These are phyloP conservation scores for Russula emetica DNA, from an alignment of 768 basidiomycete genomes.

Conservation along the genomic window DNA sequence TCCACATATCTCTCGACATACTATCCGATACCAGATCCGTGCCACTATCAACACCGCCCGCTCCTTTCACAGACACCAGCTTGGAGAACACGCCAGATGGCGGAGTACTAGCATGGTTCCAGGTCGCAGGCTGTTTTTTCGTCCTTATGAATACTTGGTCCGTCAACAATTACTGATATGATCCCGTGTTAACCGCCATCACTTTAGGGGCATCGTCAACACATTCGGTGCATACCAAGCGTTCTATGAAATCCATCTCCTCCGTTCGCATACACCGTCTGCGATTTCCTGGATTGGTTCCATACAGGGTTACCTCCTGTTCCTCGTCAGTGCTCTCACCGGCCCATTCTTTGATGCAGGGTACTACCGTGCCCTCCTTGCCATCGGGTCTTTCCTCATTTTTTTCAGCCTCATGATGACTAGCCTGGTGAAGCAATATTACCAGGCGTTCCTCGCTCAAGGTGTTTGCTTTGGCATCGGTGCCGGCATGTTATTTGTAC, in stretches of 20 bases:
- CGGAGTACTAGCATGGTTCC: conserved; percentile 24
- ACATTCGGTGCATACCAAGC: conserved; percentile 28
- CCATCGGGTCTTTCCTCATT: conserved; percentile 26
- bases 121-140: conserved; percentile 25
- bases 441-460: conserved; percentile 44
- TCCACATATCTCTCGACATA: neutral
- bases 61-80: neutral
- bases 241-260: conserved; percentile 21
- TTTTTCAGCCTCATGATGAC: conserved; percentile 27
- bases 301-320: conserved; percentile 26
- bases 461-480: conserved; percentile 43
- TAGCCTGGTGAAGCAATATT: conserved; percentile 26
- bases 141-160: conserved; percentile 29
- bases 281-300: conserved; percentile 30
- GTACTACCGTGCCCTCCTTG: conserved; percentile 24
- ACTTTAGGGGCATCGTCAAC: conserved; percentile 28
- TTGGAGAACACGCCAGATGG: conserved; percentile 11
- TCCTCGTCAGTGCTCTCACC: conserved; percentile 20
- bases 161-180: neutral
- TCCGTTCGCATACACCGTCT: conserved; percentile 22
- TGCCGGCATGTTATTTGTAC: conserved; percentile 44
- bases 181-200: neutral
- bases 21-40: neutral
- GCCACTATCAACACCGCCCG: too few species aligned
- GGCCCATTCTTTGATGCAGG: conserved; percentile 30